Conservation (phyloP, 2,329 filamentous ascomycete genomes). For the Epichloe scottii region DNA sequence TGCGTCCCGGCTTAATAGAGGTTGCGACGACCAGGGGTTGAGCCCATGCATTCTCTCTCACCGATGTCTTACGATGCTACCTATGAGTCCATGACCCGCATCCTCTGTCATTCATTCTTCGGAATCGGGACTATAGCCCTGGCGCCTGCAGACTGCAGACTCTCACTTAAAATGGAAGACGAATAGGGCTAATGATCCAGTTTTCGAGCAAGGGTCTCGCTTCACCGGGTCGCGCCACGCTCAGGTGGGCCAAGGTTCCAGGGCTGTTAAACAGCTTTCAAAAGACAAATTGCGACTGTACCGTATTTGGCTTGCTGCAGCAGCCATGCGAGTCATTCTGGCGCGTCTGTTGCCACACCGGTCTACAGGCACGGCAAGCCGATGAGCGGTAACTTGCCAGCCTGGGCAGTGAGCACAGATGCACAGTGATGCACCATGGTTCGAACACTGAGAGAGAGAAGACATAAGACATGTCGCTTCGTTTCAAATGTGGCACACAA, state of each 20-base stretch:
- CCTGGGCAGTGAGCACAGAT: not conserved
- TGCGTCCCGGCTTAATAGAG: not conserved
- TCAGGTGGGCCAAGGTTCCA: not conserved
- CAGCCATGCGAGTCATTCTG: not conserved
- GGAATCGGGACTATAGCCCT: not conserved
- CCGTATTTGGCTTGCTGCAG: conserved; percentile 4
- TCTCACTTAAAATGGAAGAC: not conserved
- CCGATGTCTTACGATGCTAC: conserved; percentile 5
- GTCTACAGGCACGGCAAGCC: conserved; percentile 4
- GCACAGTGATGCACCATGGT: not conserved
- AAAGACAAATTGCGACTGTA: not conserved
- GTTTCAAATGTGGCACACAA: not conserved
- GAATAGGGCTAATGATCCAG: not conserved
- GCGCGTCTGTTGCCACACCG: conserved; percentile 5
- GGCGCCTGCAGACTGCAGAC: not conserved
- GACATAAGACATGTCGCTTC: not conserved
- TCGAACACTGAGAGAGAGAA: not conserved
- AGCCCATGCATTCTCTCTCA: conserved; percentile 2
- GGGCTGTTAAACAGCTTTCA: not conserved
- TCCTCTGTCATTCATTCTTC: not conserved
- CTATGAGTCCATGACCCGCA: conserved; percentile 1
- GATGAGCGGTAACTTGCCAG: conserved; percentile 2
- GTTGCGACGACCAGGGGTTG: not conserved
- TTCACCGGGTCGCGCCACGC: not conserved
- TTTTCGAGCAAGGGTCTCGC: not conserved